Base-by-base conservation (phyloP, 1,284 basidiomycete genomes). In the Stygiomarasmius scandens region DNA sequence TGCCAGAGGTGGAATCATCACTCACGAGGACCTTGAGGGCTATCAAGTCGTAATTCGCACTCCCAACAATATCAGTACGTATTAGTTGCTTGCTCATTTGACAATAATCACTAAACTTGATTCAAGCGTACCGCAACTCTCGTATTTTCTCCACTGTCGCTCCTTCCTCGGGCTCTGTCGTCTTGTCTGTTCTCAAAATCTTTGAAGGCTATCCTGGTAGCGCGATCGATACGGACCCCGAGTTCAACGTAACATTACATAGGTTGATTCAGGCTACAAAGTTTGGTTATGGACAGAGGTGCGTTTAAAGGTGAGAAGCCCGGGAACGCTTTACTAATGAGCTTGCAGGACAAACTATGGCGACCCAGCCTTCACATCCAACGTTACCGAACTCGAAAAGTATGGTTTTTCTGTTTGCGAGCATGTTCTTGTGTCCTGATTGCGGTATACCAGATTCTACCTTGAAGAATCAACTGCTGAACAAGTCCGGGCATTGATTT, bases 71-170 rank as follows among this genome's bases (percentile, higher is more conserved):
- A 78, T 79, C 22, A 74, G 38, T 41, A 41, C 29, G 29, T 32
- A n/a, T n/a, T n/a, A n/a, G n/a, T n/a, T n/a, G n/a, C 29, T 32
- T 12, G 29, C 12, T 5, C 12, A 5, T 32, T 32, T 5, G 12
- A 32, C 29, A 12, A 32, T 32, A 32, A 32, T 32, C 29, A 32
- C 29, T 32, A n/a, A n/a, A n/a, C 29, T 32, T 12, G 29, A 41
- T 9, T 16, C 4, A 41, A 41, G 38, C 70, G 0, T 86, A 82
- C 67, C 70, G 74, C 34, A 75, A 76, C 36, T 77, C 71, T 45
- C 57, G 66, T 8, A 74, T 87, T 27, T 86, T 80, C 68, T 82
- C 83, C 2, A 83, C 82, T 3, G 72, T 72, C 52, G 78, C 80
- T 4, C 84, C 84, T 0, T 78, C 80, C 3, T 78, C 70, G 32